A percentile compares a stretch with the other conserved stretches of the same genome.
phyloP scores from a whole-genome alignment of 176 grass and related monocot genomes.

The Rhipidocladum racemiflorum region DNA sequence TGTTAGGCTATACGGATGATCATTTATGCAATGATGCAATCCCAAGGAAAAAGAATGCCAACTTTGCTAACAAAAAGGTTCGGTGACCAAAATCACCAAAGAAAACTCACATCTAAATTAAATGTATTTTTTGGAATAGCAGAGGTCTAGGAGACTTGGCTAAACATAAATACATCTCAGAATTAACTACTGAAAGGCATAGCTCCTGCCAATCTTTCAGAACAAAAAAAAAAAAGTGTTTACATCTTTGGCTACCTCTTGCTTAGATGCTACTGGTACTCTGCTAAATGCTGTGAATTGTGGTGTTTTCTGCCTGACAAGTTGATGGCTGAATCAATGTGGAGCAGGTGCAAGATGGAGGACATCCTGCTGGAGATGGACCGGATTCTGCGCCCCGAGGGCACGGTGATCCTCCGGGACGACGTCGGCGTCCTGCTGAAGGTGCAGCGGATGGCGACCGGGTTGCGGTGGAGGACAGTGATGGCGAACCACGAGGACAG shows the following conservation, averaged over 20 bases:
- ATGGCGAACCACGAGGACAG: constrained; percentile 71
- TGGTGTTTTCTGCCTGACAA: not conserved
- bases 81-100: no score
- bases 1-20: no score
- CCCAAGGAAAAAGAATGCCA: no score
- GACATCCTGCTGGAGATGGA: constrained; percentile 93
- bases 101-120: no score
- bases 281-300: not conserved
- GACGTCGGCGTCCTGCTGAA: constrained; percentile 58
- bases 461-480: constrained; percentile 73
- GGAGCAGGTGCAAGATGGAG: constrained; percentile 84
- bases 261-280: not conserved
- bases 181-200: no score
- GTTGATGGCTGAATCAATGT: not conserved
- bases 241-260: not conserved
- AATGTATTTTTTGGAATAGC: no score
- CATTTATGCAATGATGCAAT: no score
- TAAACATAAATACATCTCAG: no score
- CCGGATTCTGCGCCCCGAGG: constrained; percentile 73
- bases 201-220: no score
- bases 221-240: no score
- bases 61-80: no score
- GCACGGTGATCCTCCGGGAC: constrained; percentile 77
- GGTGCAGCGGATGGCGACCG: constrained; percentile 48
- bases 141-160: no score